Base-by-base conservation (phyloP, 2,329 filamentous ascomycete genomes). In the Colletotrichum tofieldiae region DNA sequence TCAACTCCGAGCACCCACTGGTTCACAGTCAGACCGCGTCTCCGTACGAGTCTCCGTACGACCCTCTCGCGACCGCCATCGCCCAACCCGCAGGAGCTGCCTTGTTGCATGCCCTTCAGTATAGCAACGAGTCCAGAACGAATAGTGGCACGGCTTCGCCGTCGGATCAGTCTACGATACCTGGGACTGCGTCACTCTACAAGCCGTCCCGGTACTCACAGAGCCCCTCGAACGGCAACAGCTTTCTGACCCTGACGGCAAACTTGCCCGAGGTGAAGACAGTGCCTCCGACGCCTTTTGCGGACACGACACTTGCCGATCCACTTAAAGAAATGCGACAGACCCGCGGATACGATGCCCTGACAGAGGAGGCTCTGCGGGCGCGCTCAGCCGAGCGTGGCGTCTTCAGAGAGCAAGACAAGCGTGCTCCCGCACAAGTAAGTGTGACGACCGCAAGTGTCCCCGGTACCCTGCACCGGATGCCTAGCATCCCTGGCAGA, bases 1-100 rank as follows among this genome's bases (percentile, higher is more conserved):
- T 52, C 77, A 76, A 83, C 86, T 76, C 86, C 88, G 64, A 82
- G 65, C 93, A 96, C 79, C 93, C 93, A 26, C 83, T 96, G 52
- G 90, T 93, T 23, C 92, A 94, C 76, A 95, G 93, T 78, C 88
- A 93, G 60, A 91, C 90, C 45, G 93, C 89, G 23, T 93, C 91
- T 77, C 93, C 93, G 1, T 89, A 92, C 59, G 81, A 84, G 18
- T 82, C 82, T 74, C 78, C 79, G 2, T 84, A 85, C 65, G 83
- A 85, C 56, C 83, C 83, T 7, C 72, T 85, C 41, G 83, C 84
- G 12, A 84, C 83, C 1, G 78, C 74, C 18, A 67, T 75, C 29
- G 60, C 61, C 11, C 71, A 73, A 32, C 71, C 73, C 18, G n/a
- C 52, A 54, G 56, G 71, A 14, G 58, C 59, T 26, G 16, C 68